Conservation (phyloP, 2,329 filamentous ascomycete species). For the Aspergillus sp. region DNA sequence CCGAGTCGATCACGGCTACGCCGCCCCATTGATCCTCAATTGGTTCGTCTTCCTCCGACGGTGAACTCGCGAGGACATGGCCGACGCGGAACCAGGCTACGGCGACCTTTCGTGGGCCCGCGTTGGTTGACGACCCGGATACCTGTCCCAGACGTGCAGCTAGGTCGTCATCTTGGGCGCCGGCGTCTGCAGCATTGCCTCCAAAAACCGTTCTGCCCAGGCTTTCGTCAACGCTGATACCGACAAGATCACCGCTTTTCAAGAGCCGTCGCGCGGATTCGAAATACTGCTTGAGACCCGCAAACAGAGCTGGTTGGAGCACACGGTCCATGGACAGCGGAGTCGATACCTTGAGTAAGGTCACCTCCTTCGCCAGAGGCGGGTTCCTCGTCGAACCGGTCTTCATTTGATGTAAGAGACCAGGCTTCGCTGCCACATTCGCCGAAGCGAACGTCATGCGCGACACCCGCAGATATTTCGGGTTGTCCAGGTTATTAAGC, state of each 20-base stretch:
- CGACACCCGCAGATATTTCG: conserved; percentile 70
- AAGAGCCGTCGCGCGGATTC: conserved; percentile 73
- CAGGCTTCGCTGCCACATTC: conserved; percentile 46
- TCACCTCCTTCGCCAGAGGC: conserved; percentile 66
- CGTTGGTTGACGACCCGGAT: conserved; percentile 12
- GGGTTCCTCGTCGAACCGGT: conserved; percentile 42
- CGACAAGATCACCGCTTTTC: conserved; percentile 79
- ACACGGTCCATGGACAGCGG: conserved; percentile 78
- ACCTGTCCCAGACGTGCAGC: conserved; percentile 34
- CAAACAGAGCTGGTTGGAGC: conserved; percentile 76
- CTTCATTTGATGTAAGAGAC: conserved; percentile 47
- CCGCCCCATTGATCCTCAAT: conserved; percentile 73
- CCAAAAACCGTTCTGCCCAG: conserved; percentile 77
- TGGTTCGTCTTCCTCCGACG: conserved; percentile 46
- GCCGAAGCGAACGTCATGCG: conserved; percentile 38
- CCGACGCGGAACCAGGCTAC: conserved; percentile 93
- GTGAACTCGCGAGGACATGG: conserved; percentile 50
- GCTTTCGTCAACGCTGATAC: conserved; percentile 77
- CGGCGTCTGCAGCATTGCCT: conserved; percentile 41
- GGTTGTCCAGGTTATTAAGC: conserved; percentile 72
- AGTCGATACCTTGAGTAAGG: conserved; percentile 78
- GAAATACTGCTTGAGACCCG: conserved; percentile 81
- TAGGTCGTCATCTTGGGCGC: conserved; percentile 64
- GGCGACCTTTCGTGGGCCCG: conserved; percentile 41
- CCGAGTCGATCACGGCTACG: conserved; percentile 75